These are phyloP conservation scores for Platismatia glauca DNA, from an alignment of 495 filamentous ascomycete genomes.

Conservation along the genomic window DNA sequence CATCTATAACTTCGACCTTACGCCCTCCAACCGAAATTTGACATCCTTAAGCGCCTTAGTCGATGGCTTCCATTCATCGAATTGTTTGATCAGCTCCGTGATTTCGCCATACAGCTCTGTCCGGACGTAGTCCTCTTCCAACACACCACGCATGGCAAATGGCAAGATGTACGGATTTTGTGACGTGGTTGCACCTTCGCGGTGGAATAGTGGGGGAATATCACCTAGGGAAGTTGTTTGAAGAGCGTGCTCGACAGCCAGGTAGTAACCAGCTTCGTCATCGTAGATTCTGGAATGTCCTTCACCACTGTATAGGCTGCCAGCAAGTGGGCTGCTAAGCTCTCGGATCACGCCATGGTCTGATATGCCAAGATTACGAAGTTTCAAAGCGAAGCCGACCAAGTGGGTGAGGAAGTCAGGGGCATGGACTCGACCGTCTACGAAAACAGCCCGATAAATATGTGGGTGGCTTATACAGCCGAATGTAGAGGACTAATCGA, in stretches of 20 bases:
- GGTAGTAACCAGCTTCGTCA: slow-evolving; percentile 76
- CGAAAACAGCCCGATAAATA: slow-evolving; percentile 87
- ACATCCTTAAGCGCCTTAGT: slow-evolving; percentile 92
- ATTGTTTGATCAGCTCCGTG: slow-evolving; percentile 69
- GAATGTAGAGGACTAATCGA: slow-evolving; percentile 69
- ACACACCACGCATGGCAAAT: slow-evolving; percentile 84
- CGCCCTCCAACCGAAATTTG: slow-evolving; percentile 87
- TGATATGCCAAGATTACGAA: slow-evolving; percentile 82
- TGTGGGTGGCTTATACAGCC: slow-evolving; percentile 78
- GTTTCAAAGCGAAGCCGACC: slow-evolving; percentile 84
- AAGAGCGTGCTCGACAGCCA: slow-evolving; percentile 76
- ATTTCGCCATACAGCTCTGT: slow-evolving; percentile 68
- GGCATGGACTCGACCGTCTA: slow-evolving; percentile 85
- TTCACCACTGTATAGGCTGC: slow-evolving; percentile 83
- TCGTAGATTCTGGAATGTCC: slow-evolving; percentile 92
- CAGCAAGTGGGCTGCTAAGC: slow-evolving; percentile 77
- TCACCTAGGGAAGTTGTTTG: slow-evolving; percentile 62
- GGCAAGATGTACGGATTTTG: slow-evolving; percentile 83
- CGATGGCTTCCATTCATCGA: slow-evolving; percentile 86
- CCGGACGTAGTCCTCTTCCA: slow-evolving; percentile 88
- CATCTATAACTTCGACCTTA: slow-evolving; percentile 66
- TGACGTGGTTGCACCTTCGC: slow-evolving; percentile 41
- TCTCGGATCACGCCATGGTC: slow-evolving; percentile 93
- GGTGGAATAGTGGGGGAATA: slow-evolving; percentile 42
- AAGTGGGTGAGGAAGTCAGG: slow-evolving; percentile 90